Conservation (phyloP, 176 grass and related monocot species). For the Oryza meyeriana region DNA sequence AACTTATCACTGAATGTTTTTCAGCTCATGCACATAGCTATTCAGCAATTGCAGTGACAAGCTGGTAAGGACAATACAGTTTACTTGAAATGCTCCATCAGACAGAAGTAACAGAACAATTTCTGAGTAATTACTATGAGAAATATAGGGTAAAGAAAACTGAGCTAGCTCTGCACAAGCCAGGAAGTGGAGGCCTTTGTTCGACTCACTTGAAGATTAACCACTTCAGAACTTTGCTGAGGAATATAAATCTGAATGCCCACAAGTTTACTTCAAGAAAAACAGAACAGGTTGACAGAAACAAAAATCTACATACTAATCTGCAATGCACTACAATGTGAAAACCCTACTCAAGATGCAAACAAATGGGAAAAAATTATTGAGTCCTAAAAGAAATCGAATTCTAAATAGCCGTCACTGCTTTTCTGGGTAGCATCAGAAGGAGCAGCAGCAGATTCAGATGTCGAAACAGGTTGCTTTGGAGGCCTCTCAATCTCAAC, state of each 20-base stretch:
- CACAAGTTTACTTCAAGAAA: constrained; percentile 11
- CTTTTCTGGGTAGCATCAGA: constrained; percentile 45
- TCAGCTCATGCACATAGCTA: background rate
- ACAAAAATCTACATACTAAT: constrained; percentile 32
- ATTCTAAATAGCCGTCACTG: constrained; percentile 72
- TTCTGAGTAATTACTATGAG: background rate
- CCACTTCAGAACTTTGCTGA: constrained; percentile 24
- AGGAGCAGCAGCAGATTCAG: constrained; percentile 19
- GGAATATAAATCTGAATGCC: constrained; percentile 34
- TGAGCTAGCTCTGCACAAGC: background rate
- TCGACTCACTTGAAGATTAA: constrained; percentile 1
- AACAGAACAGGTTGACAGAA: constrained; percentile 17
- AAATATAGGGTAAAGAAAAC: background rate
- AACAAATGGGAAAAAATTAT: constrained; percentile 21
- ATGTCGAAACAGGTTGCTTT: constrained; percentile 24
- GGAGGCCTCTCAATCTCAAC: constrained; percentile 48
- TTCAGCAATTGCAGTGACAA: background rate
- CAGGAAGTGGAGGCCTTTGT: background rate
- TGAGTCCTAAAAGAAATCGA: constrained; percentile 76
- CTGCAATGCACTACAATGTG: constrained; percentile 2
- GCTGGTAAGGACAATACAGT: background rate
- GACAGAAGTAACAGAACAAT: background rate
- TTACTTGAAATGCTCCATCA: background rate
- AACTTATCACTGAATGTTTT: background rate
- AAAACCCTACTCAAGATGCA: constrained; percentile 10